Conservation (phyloP, 2,329 filamentous ascomycete genomes). For the Dothiorella sarmentorum region DNA sequence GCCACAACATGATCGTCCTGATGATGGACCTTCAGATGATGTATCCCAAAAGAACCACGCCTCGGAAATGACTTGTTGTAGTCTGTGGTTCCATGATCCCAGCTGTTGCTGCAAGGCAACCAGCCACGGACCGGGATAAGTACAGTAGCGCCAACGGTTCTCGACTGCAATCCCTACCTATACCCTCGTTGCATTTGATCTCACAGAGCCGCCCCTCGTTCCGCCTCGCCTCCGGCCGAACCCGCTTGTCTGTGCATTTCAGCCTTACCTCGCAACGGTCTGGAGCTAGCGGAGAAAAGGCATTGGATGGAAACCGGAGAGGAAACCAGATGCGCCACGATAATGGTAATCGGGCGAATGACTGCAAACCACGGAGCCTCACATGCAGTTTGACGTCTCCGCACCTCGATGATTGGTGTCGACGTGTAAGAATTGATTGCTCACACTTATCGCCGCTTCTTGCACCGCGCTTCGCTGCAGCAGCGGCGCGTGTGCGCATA, state of each 20-base stretch:
- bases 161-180: background rate
- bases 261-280: background rate
- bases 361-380: background rate
- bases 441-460: no score
- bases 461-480: background rate
- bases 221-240: background rate
- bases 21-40: no score
- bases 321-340: background rate
- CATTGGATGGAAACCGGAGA: no score
- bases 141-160: background rate
- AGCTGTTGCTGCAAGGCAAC: conserved; percentile 8
- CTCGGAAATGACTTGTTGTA: background rate
- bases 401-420: no score
- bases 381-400: background rate
- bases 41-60: background rate
- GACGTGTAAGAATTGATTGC: background rate
- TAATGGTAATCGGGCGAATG: background rate
- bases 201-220: background rate
- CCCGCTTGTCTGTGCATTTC: background rate
- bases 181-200: background rate
- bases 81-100: conserved; percentile 4
- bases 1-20: background rate
- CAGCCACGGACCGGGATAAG: background rate
- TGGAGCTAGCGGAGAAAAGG: background rate
- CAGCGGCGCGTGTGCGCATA: no score